Evolutionary conservation across 768 basidiomycete genomes (phyloP), one percentile per base, ranked within the genome.

Genomic region (Boletus pseudo-olivaceus): DNA sequence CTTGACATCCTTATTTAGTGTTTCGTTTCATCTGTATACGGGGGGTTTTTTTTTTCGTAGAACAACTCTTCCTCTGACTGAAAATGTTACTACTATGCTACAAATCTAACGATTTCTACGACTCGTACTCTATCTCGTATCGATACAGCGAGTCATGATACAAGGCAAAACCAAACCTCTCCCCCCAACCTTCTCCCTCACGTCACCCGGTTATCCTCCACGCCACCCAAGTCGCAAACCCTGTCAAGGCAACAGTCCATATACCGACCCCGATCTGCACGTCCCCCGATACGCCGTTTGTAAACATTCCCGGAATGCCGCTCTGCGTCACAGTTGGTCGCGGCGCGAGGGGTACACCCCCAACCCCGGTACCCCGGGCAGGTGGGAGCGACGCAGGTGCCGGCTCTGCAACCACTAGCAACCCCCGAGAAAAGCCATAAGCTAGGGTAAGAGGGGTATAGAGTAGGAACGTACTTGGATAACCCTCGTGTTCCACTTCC

Each of bases 351-450:
- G 69, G 67, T 26, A 69, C 65, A 23, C 68, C 70, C 5, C 62
- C 63, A n/a, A 68, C 34, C 3, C 66, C 60, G 0, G 70, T 70
- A 12, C 62, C 62, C 10, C 41, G 47, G 0, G 63, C 12, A 49
- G 62, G 59, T 23, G 56, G 59, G 32, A 70, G 56, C 10, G 64
- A 66, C 7, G 73, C 69, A 5, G 78, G 79, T 3, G 81, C 78
- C 3, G 69, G 54, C 34, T 79, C 68, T 14, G 70, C 72, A 0
- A 73, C 69, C 45, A 72, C 81, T 78, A 59, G 43, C 47, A 44
- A 53, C 20, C 33, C 20, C 33, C 32, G 51, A 33, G 47, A 54
- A 39, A 19, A 11, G 5, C 29, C 7, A 19, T 30, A 19, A 52
- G 17, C 3, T 0, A 37, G 1, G 11, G 10, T 0, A 5, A 27